Evolutionary conservation across 805 yeast genomes (phyloP).

Genomic region (Henningerozyma blattae): DNA sequence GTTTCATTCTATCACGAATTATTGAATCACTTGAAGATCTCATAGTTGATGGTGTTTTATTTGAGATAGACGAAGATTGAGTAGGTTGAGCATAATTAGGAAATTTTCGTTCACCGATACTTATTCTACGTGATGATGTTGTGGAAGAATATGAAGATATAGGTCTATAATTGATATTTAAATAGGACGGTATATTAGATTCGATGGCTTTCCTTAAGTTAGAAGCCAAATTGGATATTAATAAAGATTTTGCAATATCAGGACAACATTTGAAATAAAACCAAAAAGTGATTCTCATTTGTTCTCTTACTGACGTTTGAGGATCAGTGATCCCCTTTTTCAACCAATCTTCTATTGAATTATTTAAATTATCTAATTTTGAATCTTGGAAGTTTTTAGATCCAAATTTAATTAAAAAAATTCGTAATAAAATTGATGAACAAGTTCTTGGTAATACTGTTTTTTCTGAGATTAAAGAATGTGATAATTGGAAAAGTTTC

Average conservation of each 20-base stretch:
- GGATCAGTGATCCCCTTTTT: conserved; percentile 64
- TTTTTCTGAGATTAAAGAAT: conserved; percentile 49
- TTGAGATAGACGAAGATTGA: conserved; percentile 8
- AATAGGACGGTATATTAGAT: conserved; percentile 36
- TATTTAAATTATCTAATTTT: conserved; percentile 24
- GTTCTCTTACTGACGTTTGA: conserved; percentile 65
- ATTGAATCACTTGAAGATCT: conserved; percentile 19
- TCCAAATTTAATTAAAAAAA: conserved; percentile 43
- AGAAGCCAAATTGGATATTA: conserved; percentile 16
- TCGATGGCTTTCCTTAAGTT: conserved; percentile 46
- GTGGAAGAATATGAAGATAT: conserved; percentile 4
- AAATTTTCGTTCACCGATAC: conserved; percentile 12
- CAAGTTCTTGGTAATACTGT: conserved; percentile 59
- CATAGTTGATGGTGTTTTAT: too few relatives aligned
- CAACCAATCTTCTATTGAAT: conserved; percentile 36
- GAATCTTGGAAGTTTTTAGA: neutral
- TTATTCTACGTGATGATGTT: conserved; percentile 30
- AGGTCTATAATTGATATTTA: conserved; percentile 14
- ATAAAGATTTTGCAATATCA: conserved; percentile 31
- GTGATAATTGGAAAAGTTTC: conserved; percentile 39
- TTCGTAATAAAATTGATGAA: conserved; percentile 58
- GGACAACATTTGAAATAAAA: conserved; percentile 45
- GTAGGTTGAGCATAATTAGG: conserved; percentile 25
- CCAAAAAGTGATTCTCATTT: conserved; percentile 70
- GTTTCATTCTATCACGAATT: conserved; percentile 7